Evolutionary conservation across 495 filamentous ascomycete genomes (phyloP).

Genomic region (Bryoglossum gracile): DNA sequence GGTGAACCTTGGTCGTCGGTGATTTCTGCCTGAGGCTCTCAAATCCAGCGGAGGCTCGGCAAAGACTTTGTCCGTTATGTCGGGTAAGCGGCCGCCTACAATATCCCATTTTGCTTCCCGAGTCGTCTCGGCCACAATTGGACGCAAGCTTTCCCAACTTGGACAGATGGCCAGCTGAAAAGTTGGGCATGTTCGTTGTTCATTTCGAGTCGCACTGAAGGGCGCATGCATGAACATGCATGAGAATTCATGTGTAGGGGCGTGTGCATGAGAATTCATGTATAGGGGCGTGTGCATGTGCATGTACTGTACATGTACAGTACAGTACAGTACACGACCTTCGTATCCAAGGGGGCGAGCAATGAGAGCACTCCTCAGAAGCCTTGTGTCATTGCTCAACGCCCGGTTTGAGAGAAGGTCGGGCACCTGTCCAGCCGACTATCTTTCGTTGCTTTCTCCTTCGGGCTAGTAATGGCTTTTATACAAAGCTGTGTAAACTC

Average conservation of each 20-base stretch:
- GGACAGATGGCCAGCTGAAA: not conserved
- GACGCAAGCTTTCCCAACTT: not conserved
- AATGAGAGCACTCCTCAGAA: not conserved
- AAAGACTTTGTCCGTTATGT: not conserved
- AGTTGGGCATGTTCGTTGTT: not conserved
- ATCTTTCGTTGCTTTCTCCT: not conserved
- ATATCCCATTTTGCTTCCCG: not conserved
- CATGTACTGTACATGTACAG: too few relatives aligned
- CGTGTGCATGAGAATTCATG: not conserved
- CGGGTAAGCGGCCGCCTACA: not conserved
- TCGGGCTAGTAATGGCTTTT: not conserved
- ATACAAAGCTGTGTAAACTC: not conserved
- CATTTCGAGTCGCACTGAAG: not conserved
- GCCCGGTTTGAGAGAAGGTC: constrained; percentile 1
- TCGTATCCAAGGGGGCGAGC: not conserved
- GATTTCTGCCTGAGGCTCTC: not conserved
- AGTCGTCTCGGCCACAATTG: not conserved
- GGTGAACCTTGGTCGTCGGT: not conserved
- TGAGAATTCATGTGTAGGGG: not conserved
- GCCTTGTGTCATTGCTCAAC: not conserved
- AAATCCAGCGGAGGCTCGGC: not conserved
- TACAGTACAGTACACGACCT: too few relatives aligned
- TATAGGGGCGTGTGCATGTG: not conserved
- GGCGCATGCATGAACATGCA: not conserved
- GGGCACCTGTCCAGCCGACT: not conserved